phyloP scores from a whole-genome alignment of 306 rosid species.

The Herpetospermum pedunculosum region DNA sequence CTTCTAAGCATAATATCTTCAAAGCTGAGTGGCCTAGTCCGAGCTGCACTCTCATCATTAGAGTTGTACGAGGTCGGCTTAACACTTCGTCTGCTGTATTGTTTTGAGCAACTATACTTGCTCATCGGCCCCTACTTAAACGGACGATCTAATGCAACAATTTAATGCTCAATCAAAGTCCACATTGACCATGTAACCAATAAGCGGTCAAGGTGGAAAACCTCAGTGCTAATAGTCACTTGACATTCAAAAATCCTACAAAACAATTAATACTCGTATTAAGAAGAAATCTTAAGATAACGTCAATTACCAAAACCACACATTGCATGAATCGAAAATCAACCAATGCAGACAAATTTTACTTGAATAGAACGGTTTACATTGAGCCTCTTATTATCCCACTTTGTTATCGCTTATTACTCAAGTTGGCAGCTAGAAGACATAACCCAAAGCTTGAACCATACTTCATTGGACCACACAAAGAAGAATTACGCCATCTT shows the following conservation, averaged over 20 bases:
- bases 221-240: background rate
- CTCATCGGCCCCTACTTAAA: slow-evolving; percentile 40
- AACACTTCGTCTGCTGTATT: slow-evolving; percentile 26
- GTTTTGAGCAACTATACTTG: slow-evolving; percentile 27
- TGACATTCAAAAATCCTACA: background rate
- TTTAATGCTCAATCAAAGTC: background rate
- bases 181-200: background rate
- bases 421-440: background rate
- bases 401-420: background rate
- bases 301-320: background rate
- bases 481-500: background rate
- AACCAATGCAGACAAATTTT: background rate
- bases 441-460: background rate
- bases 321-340: background rate
- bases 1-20: slow-evolving; percentile 79
- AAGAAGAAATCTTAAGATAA: background rate
- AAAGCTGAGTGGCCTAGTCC: slow-evolving; percentile 77
- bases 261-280: background rate
- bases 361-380: background rate
- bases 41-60: slow-evolving; percentile 72
- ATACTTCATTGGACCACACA: background rate
- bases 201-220: background rate
- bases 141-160: background rate
- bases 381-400: background rate
- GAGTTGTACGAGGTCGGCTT: slow-evolving; percentile 19